These are phyloP conservation scores for Penicillium dipodomyicola DNA, from an alignment of 495 filamentous ascomycete species.

Conservation along the genomic window DNA sequence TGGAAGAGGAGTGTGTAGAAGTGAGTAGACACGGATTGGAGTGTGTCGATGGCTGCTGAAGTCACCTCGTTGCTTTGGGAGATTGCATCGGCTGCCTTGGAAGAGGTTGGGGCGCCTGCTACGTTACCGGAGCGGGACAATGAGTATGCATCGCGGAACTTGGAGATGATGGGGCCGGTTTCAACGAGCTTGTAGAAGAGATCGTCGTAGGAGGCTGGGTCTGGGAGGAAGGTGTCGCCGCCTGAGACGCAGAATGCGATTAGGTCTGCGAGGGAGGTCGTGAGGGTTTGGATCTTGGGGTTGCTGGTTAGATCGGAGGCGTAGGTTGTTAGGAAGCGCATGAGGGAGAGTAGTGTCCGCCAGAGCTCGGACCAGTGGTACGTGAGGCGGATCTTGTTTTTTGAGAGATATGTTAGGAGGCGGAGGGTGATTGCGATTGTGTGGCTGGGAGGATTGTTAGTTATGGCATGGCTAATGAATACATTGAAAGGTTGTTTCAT, in stretches of 20 bases:
- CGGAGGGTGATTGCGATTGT: slow-evolving; percentile 75
- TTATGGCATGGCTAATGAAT: neutral
- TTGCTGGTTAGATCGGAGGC: slow-evolving; percentile 66
- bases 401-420: slow-evolving; percentile 77
- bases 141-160: slow-evolving; percentile 75
- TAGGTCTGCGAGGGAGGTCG: slow-evolving; percentile 67
- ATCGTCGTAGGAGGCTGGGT: slow-evolving; percentile 85
- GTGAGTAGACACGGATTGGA: slow-evolving; percentile 81
- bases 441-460: slow-evolving; percentile 30
- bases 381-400: slow-evolving; percentile 68
- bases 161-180: slow-evolving; percentile 75
- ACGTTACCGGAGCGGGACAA: slow-evolving; percentile 16
- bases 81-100: slow-evolving; percentile 18
- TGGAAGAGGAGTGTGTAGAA: slow-evolving; percentile 79
- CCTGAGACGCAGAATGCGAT: slow-evolving; percentile 80
- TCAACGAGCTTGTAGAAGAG: slow-evolving; percentile 98
- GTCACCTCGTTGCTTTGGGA: slow-evolving; percentile 26
- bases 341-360: slow-evolving; percentile 81
- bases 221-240: slow-evolving; percentile 92
- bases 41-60: slow-evolving; percentile 67
- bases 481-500: slow-evolving; percentile 12
- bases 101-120: neutral
- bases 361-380: slow-evolving; percentile 98
- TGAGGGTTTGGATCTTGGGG: slow-evolving; percentile 55
- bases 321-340: slow-evolving; percentile 89